These are phyloP conservation scores for Pichia sp. DNA, from an alignment of 1,139 yeast genomes.

Conservation along the genomic window DNA sequence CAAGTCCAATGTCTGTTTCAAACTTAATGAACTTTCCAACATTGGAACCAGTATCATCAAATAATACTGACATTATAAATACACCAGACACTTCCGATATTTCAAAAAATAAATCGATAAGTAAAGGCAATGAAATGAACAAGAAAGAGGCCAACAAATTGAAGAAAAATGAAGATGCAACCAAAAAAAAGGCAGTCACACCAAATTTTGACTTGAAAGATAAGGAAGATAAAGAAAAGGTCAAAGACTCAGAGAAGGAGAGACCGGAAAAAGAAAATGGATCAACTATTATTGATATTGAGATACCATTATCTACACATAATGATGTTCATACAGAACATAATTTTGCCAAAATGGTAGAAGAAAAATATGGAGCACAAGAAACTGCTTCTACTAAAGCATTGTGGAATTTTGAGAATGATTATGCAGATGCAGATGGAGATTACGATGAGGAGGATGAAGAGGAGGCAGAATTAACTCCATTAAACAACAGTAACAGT, in stretches of 20 bases:
- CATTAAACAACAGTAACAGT: not conserved
- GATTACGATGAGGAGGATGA: constrained; percentile 41
- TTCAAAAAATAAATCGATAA: not conserved
- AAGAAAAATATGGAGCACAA: constrained; percentile 84
- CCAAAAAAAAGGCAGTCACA: no score
- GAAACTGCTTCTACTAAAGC: constrained; percentile 62
- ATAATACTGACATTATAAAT: not conserved
- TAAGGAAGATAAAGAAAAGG: no score
- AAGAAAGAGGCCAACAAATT: no score
- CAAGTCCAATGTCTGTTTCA: constrained; percentile 10
- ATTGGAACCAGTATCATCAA: not conserved
- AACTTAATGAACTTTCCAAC: constrained; percentile 6
- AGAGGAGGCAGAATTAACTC: constrained; percentile 1
- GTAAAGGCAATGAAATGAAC: no score
- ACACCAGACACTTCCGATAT: not conserved
- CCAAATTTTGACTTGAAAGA: not conserved
- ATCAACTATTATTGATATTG: constrained; percentile 13
- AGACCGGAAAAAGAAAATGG: constrained; percentile 1
- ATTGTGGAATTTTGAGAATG: constrained; percentile 38
- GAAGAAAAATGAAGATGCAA: no score
- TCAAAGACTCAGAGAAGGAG: not conserved
- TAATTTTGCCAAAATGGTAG: constrained; percentile 74
- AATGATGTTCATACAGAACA: constrained; percentile 16
- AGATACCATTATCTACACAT: constrained; percentile 20
- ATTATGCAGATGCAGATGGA: constrained; percentile 53